These are phyloP conservation scores for Hypericum androsaemum DNA, from an alignment of 345 rosid species.

Conservation along the genomic window DNA sequence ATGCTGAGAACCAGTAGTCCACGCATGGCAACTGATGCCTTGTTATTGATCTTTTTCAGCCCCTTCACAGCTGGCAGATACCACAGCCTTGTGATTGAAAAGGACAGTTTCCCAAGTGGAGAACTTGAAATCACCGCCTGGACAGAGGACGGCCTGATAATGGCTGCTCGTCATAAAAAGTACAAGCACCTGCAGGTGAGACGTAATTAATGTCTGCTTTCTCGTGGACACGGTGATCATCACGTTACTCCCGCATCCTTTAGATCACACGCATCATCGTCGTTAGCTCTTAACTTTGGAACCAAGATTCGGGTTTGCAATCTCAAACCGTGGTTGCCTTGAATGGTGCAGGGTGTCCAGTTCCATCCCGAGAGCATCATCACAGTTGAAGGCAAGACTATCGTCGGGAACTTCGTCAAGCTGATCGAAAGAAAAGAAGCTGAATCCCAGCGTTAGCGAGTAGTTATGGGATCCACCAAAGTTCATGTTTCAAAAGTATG, in stretches of 20 bases:
- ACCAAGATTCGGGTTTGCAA: neutral
- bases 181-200: slow-evolving; percentile 71
- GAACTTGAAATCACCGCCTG: slow-evolving; percentile 84
- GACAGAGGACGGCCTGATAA: slow-evolving; percentile 85
- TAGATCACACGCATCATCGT: neutral
- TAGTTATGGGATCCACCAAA: too few relatives aligned
- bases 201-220: neutral
- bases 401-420: slow-evolving; percentile 60
- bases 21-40: too few relatives aligned
- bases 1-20: too few relatives aligned
- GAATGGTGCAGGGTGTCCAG: slow-evolving; percentile 66
- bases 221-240: neutral
- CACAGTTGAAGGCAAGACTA: slow-evolving; percentile 62
- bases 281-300: neutral
- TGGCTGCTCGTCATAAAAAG: slow-evolving; percentile 90
- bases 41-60: slow-evolving; percentile 25
- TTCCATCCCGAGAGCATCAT: slow-evolving; percentile 98
- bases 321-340: too few relatives aligned
- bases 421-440: slow-evolving; percentile 17
- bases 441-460: neutral
- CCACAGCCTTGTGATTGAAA: slow-evolving; percentile 84
- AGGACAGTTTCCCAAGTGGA: slow-evolving; percentile 59
- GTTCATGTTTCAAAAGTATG: too few relatives aligned
- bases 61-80: slow-evolving; percentile 88
- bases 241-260: neutral